Base-by-base conservation (phyloP, 768 basidiomycete species). In the Trametes coccinea region DNA sequence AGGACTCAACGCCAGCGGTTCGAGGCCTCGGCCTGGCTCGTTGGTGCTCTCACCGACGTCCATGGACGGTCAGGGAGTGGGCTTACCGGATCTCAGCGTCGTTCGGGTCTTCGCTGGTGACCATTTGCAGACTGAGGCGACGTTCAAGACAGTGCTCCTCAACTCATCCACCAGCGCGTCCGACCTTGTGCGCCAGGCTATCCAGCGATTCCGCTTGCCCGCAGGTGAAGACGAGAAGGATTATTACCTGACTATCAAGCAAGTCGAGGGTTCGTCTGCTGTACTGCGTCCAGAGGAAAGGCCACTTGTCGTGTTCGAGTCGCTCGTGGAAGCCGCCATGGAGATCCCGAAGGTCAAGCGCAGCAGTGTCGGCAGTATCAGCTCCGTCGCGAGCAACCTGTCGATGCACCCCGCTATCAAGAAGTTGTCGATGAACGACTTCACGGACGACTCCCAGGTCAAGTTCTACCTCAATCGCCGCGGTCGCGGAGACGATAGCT, bases 111-210 rank as follows among this genome's bases (percentile, higher is more conserved):
- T 99, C 70, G 95, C 96, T 0, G 97, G 96, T 31, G 86, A 89
- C 66, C 82, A 92, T 66, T 72, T 98, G 64, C 88, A 94, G 72
- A 93, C 94, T 0, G 95, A 98, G 68, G 93, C 95, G 2, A 97
- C 96, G 5, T 99, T 99, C 83, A 98, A 98, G 79, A 98, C 97
- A 5, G 97, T 96, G 1, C 76, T 98, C 16, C 82, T 98, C 58
- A 98, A 95, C 69, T 79, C 90, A 4, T 87, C 86, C 0, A 98
- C 96, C 0, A 90, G 89, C 0, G 84, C 93, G 0, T 76, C 80
- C 0, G 96, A 97, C 61, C 84, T 99, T 44, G 83, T 98, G 53
- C 82, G 84, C 59, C 97, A 99, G 77, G 93, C 95, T 5, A 88
- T 95, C 57, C 96, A 98, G 73, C 87, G 97, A 6, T 98, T 99